Conservation (phyloP, 768 basidiomycete species). For the Phanerochaete sordida region DNA sequence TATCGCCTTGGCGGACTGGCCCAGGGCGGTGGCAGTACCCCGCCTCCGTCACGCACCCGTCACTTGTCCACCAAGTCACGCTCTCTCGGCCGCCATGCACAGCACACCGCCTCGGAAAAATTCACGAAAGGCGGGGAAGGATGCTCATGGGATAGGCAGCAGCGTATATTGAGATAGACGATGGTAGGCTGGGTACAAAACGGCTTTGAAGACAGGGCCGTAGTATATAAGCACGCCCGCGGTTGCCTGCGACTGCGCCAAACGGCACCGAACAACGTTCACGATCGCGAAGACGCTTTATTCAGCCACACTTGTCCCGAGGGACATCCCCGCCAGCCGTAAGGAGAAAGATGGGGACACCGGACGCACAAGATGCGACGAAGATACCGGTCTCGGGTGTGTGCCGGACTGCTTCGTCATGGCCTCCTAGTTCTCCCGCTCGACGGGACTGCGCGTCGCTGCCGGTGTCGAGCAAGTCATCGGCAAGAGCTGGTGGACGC, state of each 20-base stretch:
- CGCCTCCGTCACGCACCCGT: slow-evolving; percentile 1
- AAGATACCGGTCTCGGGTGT: not conserved
- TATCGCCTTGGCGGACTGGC: not conserved
- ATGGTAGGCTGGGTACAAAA: no score
- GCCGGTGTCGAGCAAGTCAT: not conserved
- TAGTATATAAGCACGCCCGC: no score
- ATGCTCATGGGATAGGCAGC: no score
- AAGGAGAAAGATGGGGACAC: not conserved
- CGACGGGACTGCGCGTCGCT: not conserved
- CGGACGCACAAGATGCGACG: not conserved
- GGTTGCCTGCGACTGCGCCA: no score
- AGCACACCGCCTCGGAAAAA: not conserved
- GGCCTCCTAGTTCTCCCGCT: not conserved
- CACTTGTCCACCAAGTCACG: not conserved
- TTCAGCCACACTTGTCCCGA: no score
- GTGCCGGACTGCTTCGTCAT: no score
- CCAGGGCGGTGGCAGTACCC: not conserved
- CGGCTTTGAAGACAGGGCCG: no score
- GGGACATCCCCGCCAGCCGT: not conserved
- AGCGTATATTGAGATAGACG: no score
- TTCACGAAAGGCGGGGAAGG: no score
- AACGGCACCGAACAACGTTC: no score
- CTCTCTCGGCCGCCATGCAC: not conserved
- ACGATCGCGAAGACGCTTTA: no score
- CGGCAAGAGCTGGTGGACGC: not conserved